A percentile compares a stretch with the other conserved stretches of the same genome.
Evolutionary conservation across 2,329 filamentous ascomycete species (phyloP).

Genomic region (Zalaria sp.): DNA sequence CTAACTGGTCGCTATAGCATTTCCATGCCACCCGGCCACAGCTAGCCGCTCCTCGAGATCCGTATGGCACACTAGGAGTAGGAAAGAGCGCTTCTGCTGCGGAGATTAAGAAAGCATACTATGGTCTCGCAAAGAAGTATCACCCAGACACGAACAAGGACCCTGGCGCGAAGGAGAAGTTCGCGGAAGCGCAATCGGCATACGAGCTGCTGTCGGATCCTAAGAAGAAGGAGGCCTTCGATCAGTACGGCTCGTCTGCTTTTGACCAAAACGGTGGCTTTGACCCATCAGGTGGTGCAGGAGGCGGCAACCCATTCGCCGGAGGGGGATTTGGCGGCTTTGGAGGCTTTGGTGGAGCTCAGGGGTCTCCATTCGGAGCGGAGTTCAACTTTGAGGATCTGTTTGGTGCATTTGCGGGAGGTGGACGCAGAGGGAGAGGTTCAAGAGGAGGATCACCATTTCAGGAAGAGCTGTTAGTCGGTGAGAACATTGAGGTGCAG

Average conservation of each 20-base stretch:
- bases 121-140: slow-evolving; percentile 91
- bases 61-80: slow-evolving; percentile 78
- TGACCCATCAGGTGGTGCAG: slow-evolving; percentile 52
- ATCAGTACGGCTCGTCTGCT: slow-evolving; percentile 75
- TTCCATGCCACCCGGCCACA: slow-evolving; percentile 47
- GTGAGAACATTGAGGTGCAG: slow-evolving; percentile 91
- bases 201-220: slow-evolving; percentile 90
- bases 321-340: slow-evolving; percentile 41
- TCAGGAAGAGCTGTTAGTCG: slow-evolving; percentile 70
- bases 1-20: slow-evolving; percentile 23
- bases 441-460: slow-evolving; percentile 52
- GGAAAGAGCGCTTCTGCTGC: slow-evolving; percentile 62
- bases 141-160: slow-evolving; percentile 99
- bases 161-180: slow-evolving; percentile 80
- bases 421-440: slow-evolving; percentile 33
- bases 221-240: slow-evolving; percentile 83
- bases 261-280: slow-evolving; percentile 52
- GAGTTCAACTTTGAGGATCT: slow-evolving; percentile 96
- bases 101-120: slow-evolving; percentile 98
- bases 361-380: slow-evolving; percentile 49
- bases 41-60: slow-evolving; percentile 48
- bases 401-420: slow-evolving; percentile 71
- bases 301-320: slow-evolving; percentile 49
- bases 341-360: slow-evolving; percentile 25
- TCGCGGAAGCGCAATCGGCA: slow-evolving; percentile 79